Percentiles rank a stretch among this genome's conserved stretches.
Conservation (phyloP, 306 rosid genomes). For the Trichosanthes cucumerina region DNA sequence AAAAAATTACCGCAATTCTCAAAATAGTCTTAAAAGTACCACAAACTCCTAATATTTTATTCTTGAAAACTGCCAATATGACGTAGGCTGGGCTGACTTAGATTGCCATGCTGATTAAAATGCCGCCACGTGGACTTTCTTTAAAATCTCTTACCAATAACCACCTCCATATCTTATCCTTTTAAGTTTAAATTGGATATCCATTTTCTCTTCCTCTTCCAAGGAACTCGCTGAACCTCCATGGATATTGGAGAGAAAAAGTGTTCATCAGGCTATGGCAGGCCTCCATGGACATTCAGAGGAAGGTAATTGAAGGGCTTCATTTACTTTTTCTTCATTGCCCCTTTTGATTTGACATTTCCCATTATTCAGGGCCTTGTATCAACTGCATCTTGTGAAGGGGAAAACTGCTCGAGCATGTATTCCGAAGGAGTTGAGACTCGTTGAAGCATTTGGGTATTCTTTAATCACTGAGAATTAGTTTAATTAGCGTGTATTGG, state of each 20-base stretch:
- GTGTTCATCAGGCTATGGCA: slow-evolving; percentile 53
- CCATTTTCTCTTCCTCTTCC: not conserved
- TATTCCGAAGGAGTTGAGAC: slow-evolving; percentile 77
- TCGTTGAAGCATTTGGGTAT: slow-evolving; percentile 90
- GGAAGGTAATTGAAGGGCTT: slow-evolving; percentile 44
- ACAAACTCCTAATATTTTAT: not conserved
- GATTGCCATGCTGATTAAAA: not conserved
- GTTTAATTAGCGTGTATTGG: not conserved
- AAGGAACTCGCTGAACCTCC: not conserved
- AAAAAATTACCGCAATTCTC: too few species aligned
- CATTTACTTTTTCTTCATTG: not conserved
- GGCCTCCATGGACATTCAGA: slow-evolving; percentile 79
- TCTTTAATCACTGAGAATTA: not conserved
- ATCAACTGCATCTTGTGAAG: slow-evolving; percentile 87
- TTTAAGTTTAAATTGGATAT: not conserved
- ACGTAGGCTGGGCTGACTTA: not conserved
- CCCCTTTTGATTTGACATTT: not conserved
- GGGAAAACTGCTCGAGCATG: slow-evolving; percentile 62
- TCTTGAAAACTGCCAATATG: not conserved
- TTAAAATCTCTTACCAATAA: not conserved
- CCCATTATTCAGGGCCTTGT: slow-evolving; percentile 50
- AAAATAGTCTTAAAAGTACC: not conserved
- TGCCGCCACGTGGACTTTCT: not conserved
- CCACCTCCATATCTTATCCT: not conserved
- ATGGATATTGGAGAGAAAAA: slow-evolving; percentile 40